Evolutionary conservation across 108 stramenopile species (phyloP).

Genomic region (Bacterosira constricta): DNA sequence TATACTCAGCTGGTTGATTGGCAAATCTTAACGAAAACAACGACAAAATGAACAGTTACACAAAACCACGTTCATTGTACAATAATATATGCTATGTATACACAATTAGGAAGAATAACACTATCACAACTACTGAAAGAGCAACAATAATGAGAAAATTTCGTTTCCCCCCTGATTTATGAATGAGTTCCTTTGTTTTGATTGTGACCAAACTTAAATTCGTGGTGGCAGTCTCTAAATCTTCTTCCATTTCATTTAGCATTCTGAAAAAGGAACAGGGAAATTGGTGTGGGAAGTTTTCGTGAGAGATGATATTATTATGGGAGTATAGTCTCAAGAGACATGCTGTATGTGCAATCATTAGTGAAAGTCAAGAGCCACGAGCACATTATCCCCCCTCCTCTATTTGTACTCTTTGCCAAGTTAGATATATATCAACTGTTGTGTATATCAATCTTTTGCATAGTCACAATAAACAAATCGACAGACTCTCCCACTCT

Average conservation of each 20-base stretch:
- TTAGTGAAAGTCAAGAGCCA: no score
- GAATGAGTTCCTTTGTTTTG: constrained; percentile 90
- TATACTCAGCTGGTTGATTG: no score
- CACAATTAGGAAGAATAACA: constrained; percentile 79
- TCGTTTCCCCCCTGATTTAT: constrained; percentile 78
- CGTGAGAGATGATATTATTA: background rate
- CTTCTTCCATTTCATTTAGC: constrained; percentile 89
- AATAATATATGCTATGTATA: constrained; percentile 56
- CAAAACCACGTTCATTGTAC: background rate
- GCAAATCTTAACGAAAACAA: no score
- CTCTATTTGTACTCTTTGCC: no score
- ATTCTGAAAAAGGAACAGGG: no score
- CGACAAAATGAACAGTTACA: no score
- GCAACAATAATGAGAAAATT: constrained; percentile 78
- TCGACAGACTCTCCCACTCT: no score
- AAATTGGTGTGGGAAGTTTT: background rate
- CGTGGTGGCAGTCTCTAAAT: constrained; percentile 80
- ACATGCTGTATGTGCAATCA: no score
- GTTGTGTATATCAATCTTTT: no score
- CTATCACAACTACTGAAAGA: constrained; percentile 60
- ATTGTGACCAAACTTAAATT: constrained; percentile 82
- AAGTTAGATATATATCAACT: no score
- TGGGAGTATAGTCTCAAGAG: background rate
- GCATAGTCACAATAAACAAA: no score
- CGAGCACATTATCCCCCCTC: no score